phyloP scores from a whole-genome alignment of 2,329 filamentous ascomycete genomes.

The Aspergillaceae sp. region DNA sequence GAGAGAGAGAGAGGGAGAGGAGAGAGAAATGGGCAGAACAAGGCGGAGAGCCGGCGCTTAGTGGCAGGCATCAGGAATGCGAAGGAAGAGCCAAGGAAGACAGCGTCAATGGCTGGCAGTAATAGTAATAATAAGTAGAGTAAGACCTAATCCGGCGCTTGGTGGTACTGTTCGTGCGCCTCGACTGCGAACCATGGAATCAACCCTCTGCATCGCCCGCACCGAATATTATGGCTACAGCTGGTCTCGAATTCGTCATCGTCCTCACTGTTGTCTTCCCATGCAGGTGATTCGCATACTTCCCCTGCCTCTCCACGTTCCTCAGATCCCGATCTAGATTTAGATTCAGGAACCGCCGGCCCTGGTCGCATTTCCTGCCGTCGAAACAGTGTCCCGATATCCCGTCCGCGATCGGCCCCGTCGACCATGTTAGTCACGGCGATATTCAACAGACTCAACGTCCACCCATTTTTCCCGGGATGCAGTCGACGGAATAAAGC shows the following conservation, averaged over 20 bases:
- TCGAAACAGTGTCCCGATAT: conserved; percentile 77
- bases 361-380: conserved; percentile 47
- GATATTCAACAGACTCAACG: conserved; percentile 75
- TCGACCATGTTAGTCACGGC: conserved; percentile 77
- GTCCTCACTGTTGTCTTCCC: conserved; percentile 28
- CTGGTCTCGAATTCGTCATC: conserved; percentile 1
- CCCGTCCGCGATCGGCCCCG: conserved; percentile 54
- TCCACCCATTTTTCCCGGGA: conserved; percentile 61
- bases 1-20: too few species aligned
- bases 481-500: conserved; percentile 69
- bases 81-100: not conserved
- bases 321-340: too few species aligned
- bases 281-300: conserved; percentile 12
- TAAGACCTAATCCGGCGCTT: conserved; percentile 7
- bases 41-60: not conserved
- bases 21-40: not conserved
- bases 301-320: too few species aligned
- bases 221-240: conserved; percentile 24
- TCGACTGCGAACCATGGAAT: conserved; percentile 44
- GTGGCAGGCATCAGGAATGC: not conserved
- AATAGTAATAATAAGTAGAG: too few species aligned
- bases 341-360: too few species aligned
- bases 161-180: conserved; percentile 44
- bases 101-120: too few species aligned
- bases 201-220: conserved; percentile 35